Evolutionary conservation across 1,284 basidiomycete genomes (phyloP).

Genomic region (Phellinidium pouzarii): DNA sequence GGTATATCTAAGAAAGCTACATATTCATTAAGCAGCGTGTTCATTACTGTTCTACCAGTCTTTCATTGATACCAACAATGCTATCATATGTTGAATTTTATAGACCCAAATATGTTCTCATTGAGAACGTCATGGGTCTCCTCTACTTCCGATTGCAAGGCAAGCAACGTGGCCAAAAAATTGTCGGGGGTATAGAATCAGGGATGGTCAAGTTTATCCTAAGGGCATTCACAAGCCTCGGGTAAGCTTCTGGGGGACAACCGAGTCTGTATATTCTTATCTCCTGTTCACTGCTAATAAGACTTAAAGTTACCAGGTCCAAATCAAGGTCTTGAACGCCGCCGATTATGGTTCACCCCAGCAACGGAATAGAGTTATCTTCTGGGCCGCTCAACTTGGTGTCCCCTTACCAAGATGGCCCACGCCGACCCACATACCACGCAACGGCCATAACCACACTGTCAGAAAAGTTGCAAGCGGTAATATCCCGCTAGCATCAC

Average conservation of each 20-base stretch:
- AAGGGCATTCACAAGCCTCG: slow-evolving; percentile 49
- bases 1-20: slow-evolving; percentile 30
- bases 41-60: slow-evolving; percentile 31
- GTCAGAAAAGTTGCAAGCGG: slow-evolving; percentile 4
- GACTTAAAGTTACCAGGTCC: slow-evolving; percentile 60
- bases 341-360: slow-evolving; percentile 66
- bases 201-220: slow-evolving; percentile 62
- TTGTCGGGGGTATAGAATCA: slow-evolving; percentile 37
- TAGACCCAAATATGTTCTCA: slow-evolving; percentile 51
- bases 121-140: slow-evolving; percentile 66
- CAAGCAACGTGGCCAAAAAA: slow-evolving; percentile 20
- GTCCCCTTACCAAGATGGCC: slow-evolving; percentile 54
- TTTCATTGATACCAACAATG: slow-evolving; percentile 60
- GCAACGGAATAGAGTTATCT: slow-evolving; percentile 56
- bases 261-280: neutral
- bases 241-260: slow-evolving; percentile 34
- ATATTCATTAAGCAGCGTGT: neutral
- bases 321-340: slow-evolving; percentile 57
- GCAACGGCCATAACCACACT: slow-evolving; percentile 31
- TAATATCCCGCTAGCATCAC: slow-evolving; percentile 1
- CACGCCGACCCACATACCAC: slow-evolving; percentile 48
- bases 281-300: neutral
- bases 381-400: slow-evolving; percentile 54
- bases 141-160: slow-evolving; percentile 38
- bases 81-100: slow-evolving; percentile 70